Evolutionary conservation across 1,284 basidiomycete genomes (phyloP).

Genomic region (Wallemia ichthyophaga): DNA sequence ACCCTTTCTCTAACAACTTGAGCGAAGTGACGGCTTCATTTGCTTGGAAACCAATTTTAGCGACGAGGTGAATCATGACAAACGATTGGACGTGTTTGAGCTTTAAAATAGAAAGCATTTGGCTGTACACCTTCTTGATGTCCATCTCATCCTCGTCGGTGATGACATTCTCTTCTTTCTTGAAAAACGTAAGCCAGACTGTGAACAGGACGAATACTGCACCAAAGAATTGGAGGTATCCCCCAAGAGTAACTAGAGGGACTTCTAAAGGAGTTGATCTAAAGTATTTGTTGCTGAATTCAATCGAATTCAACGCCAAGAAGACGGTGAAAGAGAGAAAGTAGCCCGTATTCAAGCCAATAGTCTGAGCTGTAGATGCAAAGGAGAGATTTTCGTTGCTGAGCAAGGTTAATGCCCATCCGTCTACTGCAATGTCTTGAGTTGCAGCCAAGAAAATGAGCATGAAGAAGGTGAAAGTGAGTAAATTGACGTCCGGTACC

Average conservation of each 20-base stretch:
- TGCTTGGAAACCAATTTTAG: conserved; percentile 85
- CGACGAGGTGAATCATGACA: conserved; percentile 58
- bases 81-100: conserved; percentile 75
- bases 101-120: conserved; percentile 79
- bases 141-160: conserved; percentile 57
- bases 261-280: conserved; percentile 27
- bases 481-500: conserved; percentile 39
- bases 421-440: conserved; percentile 96
- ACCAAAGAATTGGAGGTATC: conserved; percentile 68
- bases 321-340: conserved; percentile 95
- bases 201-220: conserved; percentile 54
- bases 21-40: conserved; percentile 76
- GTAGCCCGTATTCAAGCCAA: conserved; percentile 84
- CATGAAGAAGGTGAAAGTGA: conserved; percentile 64
- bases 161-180: conserved; percentile 47
- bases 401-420: conserved; percentile 92
- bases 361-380: conserved; percentile 91
- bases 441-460: conserved; percentile 89
- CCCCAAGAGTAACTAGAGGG: conserved; percentile 46
- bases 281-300: conserved; percentile 55
- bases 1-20: conserved; percentile 88
- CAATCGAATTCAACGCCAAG: conserved; percentile 77
- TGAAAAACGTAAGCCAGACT: conserved; percentile 56
- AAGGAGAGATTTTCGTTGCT: conserved; percentile 86
- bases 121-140: conserved; percentile 62